These are phyloP conservation scores for Penicillium sp. DNA, from an alignment of 2,329 filamentous ascomycete genomes.

Conservation along the genomic window DNA sequence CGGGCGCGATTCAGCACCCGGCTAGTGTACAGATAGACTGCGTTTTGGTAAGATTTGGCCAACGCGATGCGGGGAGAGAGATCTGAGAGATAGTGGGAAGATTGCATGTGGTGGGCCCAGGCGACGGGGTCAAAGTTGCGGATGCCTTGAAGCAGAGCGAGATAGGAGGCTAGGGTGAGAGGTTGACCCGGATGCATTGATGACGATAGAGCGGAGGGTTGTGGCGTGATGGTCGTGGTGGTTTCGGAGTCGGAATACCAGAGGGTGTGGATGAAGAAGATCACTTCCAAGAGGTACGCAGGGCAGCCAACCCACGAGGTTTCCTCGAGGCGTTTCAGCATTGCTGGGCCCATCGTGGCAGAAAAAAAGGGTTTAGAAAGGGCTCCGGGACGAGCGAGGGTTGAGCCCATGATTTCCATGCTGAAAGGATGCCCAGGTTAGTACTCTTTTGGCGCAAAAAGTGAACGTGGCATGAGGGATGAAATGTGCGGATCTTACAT, in stretches of 20 bases:
- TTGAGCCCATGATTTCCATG: conserved; percentile 40
- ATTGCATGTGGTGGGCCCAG: conserved; percentile 36
- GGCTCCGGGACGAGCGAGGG: conserved; percentile 35
- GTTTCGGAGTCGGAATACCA: conserved; percentile 29
- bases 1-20: conserved; percentile 32
- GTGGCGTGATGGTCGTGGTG: conserved; percentile 16
- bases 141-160: conserved; percentile 32
- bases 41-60: conserved; percentile 36
- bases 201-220: conserved; percentile 24
- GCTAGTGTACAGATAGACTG: conserved; percentile 38
- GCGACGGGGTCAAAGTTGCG: conserved; percentile 33
- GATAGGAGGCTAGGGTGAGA: conserved; percentile 27
- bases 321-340: conserved; percentile 36
- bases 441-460: background rate
- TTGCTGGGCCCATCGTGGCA: conserved; percentile 29
- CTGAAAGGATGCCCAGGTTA: conserved; percentile 14
- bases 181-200: conserved; percentile 22
- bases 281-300: conserved; percentile 36
- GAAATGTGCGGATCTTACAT: conserved; percentile 20
- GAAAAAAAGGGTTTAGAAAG: conserved; percentile 37
- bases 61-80: conserved; percentile 46
- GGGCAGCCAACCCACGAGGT: conserved; percentile 39
- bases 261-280: conserved; percentile 37
- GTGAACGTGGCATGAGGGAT: background rate
- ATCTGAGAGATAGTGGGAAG: conserved; percentile 41